phyloP scores from a whole-genome alignment of 805 yeast genomes.

The Blastobotrys peoriensis region DNA sequence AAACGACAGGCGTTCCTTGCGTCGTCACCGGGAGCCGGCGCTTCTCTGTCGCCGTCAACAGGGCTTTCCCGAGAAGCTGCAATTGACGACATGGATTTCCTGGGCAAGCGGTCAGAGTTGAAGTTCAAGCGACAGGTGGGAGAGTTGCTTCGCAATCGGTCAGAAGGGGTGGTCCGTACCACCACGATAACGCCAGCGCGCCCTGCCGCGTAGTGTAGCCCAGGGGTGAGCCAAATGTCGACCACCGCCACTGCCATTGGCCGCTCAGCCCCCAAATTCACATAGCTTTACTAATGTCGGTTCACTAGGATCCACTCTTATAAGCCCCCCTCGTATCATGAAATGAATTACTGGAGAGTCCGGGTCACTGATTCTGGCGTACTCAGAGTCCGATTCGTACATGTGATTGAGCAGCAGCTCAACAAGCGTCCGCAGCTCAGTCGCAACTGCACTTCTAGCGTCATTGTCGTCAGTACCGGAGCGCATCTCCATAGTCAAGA shows the following conservation, averaged over 20 bases:
- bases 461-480: background rate
- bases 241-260: too few relatives aligned
- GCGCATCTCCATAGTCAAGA: background rate
- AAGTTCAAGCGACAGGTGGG: slow-evolving; percentile 5
- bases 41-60: slow-evolving; percentile 1
- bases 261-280: slow-evolving; percentile 14
- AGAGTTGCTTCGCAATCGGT: slow-evolving; percentile 1
- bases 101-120: background rate
- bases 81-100: slow-evolving; percentile 8
- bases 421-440: slow-evolving; percentile 5
- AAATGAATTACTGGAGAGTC: slow-evolving; percentile 13
- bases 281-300: slow-evolving; percentile 14
- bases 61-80: slow-evolving; percentile 1
- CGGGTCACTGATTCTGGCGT: slow-evolving; percentile 7
- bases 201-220: too few relatives aligned
- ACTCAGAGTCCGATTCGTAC: slow-evolving; percentile 9
- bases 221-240: too few relatives aligned
- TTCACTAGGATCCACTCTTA: slow-evolving; percentile 9
- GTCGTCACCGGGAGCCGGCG: background rate
- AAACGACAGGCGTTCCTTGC: background rate
- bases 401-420: slow-evolving; percentile 15
- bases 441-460: background rate
- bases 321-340: slow-evolving; percentile 13
- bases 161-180: background rate
- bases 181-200: too few relatives aligned